Percentiles rank a stretch among this genome's conserved stretches.
Evolutionary conservation across 768 basidiomycete genomes (phyloP).

Genomic region (Agrocybe pediades): DNA sequence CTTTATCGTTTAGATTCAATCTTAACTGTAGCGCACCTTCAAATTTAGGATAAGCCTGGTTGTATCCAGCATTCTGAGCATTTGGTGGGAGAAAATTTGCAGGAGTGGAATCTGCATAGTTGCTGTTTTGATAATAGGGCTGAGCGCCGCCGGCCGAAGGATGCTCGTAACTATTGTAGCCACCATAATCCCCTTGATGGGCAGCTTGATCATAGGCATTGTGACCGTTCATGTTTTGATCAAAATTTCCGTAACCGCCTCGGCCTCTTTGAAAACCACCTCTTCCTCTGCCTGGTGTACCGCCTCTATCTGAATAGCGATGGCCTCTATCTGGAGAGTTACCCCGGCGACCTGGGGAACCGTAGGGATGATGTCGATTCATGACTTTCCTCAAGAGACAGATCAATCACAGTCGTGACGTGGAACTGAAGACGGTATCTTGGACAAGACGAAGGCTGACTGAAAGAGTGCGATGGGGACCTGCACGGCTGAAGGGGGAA

Average conservation of each 20-base stretch:
- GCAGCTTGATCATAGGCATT: conserved; percentile 70
- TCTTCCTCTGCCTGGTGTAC: conserved; percentile 47
- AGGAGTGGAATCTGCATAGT: conserved; percentile 50
- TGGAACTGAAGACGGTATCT: conserved; percentile 25
- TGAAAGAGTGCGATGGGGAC: conserved; percentile 9
- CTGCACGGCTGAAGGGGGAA: conserved; percentile 18
- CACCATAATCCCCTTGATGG: conserved; percentile 58
- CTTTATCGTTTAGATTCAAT: conserved; percentile 47
- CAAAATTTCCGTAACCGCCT: conserved; percentile 56
- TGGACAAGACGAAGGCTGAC: conserved; percentile 7
- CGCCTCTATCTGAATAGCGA: conserved; percentile 61
- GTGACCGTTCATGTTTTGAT: conserved; percentile 51
- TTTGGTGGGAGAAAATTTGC: conserved; percentile 45
- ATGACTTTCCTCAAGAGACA: conserved; percentile 42
- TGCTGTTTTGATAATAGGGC: conserved; percentile 71
- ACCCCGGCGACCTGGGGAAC: conserved; percentile 54
- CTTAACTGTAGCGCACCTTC: conserved; percentile 90
- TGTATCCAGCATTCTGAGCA: conserved; percentile 47
- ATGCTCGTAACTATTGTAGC: conserved; percentile 72
- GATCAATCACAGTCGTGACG: conserved; percentile 32
- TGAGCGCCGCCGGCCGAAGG: conserved; percentile 47
- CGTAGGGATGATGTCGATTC: conserved; percentile 92
- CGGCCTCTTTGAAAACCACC: conserved; percentile 52
- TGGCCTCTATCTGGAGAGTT: conserved; percentile 77
- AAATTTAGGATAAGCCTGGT: conserved; percentile 63